These are phyloP conservation scores for Incumbomyces delicatus DNA, from an alignment of 2,329 filamentous ascomycete species.

Conservation along the genomic window DNA sequence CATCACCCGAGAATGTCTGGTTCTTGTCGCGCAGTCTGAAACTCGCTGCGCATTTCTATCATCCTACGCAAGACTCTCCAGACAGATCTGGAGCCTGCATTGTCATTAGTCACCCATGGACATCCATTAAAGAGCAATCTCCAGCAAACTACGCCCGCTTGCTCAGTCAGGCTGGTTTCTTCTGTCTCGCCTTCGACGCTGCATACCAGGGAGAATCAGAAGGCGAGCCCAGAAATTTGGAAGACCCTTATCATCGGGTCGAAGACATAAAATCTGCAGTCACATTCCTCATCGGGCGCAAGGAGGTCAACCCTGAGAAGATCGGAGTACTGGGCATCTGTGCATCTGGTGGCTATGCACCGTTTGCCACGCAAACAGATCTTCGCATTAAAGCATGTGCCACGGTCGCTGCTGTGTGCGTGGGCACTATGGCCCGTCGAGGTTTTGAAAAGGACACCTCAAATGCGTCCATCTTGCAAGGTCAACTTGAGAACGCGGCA, in stretches of 20 bases:
- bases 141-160: slow-evolving; percentile 18
- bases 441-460: slow-evolving; percentile 9
- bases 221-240: slow-evolving; percentile 21
- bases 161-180: slow-evolving; percentile 16
- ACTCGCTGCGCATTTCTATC: no score
- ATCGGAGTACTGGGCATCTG: slow-evolving; percentile 25
- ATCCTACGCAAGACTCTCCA: background rate
- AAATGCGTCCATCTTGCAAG: slow-evolving; percentile 1
- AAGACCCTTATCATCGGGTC: slow-evolving; percentile 20
- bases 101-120: slow-evolving; percentile 22
- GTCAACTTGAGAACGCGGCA: background rate
- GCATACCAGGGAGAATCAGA: slow-evolving; percentile 21
- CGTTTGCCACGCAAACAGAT: slow-evolving; percentile 22
- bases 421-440: slow-evolving; percentile 21
- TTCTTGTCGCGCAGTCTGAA: no score
- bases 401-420: slow-evolving; percentile 23
- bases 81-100: slow-evolving; percentile 10
- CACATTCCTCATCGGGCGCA: slow-evolving; percentile 20
- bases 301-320: slow-evolving; percentile 20
- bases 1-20: no score
- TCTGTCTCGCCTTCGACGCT: slow-evolving; percentile 18
- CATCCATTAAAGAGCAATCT: slow-evolving; percentile 23
- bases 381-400: slow-evolving; percentile 24
- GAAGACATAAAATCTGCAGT: slow-evolving; percentile 23
- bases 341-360: slow-evolving; percentile 24